Percentiles rank a stretch among this genome's conserved stretches.
These are phyloP conservation scores for Vitis labrusca DNA, from an alignment of 164 flowering plant species.

Conservation along the genomic window DNA sequence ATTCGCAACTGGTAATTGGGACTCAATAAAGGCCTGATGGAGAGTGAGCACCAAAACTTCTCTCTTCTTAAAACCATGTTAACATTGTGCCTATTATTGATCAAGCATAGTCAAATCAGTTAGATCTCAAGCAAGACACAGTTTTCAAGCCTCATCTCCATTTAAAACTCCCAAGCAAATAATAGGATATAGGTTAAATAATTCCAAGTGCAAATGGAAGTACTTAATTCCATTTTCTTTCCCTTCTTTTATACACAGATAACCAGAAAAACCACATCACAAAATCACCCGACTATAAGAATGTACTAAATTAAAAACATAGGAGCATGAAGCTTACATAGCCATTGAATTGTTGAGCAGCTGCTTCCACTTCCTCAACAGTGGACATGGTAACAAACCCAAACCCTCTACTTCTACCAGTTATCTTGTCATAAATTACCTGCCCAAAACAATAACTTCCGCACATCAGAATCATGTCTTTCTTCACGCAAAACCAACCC, in stretches of 20 bases:
- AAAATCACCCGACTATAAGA: background rate
- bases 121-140: background rate
- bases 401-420: constrained; percentile 95
- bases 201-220: too few species aligned
- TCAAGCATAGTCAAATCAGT: background rate
- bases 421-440: constrained; percentile 89
- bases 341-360: constrained; percentile 85
- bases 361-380: constrained; percentile 72
- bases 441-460: constrained; percentile 26
- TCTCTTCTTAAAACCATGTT: background rate
- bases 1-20: background rate
- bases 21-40: background rate
- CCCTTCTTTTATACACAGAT: too few species aligned
- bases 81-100: background rate
- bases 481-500: background rate
- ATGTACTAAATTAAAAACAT: background rate
- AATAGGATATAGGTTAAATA: too few species aligned
- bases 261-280: too few species aligned
- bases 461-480: background rate
- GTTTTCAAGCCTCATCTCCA: background rate
- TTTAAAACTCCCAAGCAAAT: background rate
- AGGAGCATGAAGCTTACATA: constrained; percentile 54
- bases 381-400: constrained; percentile 96
- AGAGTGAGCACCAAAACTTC: background rate
- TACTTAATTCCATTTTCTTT: too few species aligned